A percentile compares a stretch with the other conserved stretches of the same genome.
phyloP scores from a whole-genome alignment of 306 rosid species.

The Castanea mollissima region DNA sequence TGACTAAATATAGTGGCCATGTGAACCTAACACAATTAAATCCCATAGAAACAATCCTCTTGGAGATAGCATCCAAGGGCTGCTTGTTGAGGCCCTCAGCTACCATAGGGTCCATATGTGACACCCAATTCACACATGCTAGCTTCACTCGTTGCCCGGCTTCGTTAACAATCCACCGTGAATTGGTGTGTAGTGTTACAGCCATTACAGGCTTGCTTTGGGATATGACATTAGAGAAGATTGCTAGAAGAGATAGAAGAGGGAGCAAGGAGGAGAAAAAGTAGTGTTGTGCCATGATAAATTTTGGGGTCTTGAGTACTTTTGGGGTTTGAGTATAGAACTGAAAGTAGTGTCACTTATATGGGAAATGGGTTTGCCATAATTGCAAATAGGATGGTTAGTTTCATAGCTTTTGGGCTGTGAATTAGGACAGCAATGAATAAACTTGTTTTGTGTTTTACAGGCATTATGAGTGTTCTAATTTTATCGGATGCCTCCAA shows the following conservation, averaged over 20 bases:
- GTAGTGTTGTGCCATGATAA: too few species aligned
- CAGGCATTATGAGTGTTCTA: too few species aligned
- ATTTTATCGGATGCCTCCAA: too few species aligned
- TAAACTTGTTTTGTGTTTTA: too few species aligned
- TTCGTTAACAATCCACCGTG: slow-evolving; percentile 75
- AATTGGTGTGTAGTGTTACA: slow-evolving; percentile 53
- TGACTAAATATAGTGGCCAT: slow-evolving; percentile 63
- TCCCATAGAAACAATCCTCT: slow-evolving; percentile 53
- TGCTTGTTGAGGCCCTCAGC: slow-evolving; percentile 87
- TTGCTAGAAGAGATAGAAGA: background rate
- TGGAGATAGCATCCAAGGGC: slow-evolving; percentile 56
- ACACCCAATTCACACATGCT: slow-evolving; percentile 82
- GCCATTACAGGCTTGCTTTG: slow-evolving; percentile 14
- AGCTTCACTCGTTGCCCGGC: slow-evolving; percentile 74
- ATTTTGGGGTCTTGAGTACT: too few species aligned
- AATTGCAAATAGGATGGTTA: too few species aligned
- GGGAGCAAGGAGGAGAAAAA: too few species aligned
- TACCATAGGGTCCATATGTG: slow-evolving; percentile 71
- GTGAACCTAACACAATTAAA: slow-evolving; percentile 94
- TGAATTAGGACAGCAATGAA: too few species aligned
- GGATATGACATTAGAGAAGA: background rate
- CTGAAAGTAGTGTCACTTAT: too few species aligned
- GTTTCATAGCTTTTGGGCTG: too few species aligned
- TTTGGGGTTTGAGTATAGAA: too few species aligned
- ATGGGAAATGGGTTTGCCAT: too few species aligned